These are phyloP conservation scores for Xylariales sp. DNA, from an alignment of 2,329 filamentous ascomycete genomes.

Conservation along the genomic window DNA sequence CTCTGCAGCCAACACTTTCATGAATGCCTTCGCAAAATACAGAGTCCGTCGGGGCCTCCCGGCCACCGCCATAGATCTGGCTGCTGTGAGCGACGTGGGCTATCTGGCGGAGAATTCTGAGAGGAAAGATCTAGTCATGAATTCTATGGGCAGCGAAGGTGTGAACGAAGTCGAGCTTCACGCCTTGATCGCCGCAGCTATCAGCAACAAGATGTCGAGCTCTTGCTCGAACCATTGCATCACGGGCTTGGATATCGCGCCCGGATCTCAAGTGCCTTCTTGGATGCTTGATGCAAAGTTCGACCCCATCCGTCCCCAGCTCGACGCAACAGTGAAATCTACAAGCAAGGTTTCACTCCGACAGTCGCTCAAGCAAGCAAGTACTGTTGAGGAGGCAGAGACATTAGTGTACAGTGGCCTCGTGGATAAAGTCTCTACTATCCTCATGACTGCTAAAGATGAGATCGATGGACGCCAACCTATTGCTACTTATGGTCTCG, in stretches of 20 bases:
- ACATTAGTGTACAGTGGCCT: slow-evolving; percentile 39
- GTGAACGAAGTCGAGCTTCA: too few relatives aligned
- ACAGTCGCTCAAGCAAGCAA: too few relatives aligned
- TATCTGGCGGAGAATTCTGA: slow-evolving; percentile 44
- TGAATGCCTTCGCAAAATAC: background rate
- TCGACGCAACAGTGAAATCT: too few relatives aligned
- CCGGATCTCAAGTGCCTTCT: too few relatives aligned
- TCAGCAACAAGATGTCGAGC: too few relatives aligned
- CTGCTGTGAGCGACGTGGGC: slow-evolving; percentile 43
- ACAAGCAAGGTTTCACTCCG: too few relatives aligned
- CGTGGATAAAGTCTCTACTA: slow-evolving; percentile 40
- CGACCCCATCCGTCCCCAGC: too few relatives aligned
- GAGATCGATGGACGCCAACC: slow-evolving; percentile 36
- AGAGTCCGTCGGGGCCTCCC: background rate
- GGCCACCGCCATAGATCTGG: slow-evolving; percentile 34
- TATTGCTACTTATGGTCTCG: slow-evolving; percentile 23
- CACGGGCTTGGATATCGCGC: too few relatives aligned
- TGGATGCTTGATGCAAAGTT: too few relatives aligned
- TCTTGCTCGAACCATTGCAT: too few relatives aligned
- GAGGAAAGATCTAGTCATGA: slow-evolving; percentile 48
- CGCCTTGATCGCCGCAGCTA: too few relatives aligned
- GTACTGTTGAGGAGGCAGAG: slow-evolving; percentile 36
- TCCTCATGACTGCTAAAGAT: slow-evolving; percentile 43
- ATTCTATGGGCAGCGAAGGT: too few relatives aligned
- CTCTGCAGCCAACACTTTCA: background rate